Conservation (phyloP, 441 rosid genomes). For the Daphne laureola region DNA sequence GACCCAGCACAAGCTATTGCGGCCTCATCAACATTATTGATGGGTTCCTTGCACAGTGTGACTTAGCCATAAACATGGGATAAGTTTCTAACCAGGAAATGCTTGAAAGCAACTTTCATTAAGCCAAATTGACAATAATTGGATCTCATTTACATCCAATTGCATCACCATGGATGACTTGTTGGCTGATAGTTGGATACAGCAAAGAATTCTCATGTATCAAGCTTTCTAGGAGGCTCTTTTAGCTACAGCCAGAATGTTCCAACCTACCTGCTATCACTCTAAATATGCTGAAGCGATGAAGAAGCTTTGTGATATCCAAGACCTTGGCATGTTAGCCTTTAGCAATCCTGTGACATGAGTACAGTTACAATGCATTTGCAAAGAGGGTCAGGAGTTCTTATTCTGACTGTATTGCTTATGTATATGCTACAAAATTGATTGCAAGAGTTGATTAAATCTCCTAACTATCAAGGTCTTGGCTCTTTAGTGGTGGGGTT, state of each 20-base stretch:
- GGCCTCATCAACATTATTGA: conserved; percentile 50
- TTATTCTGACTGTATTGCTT: conserved; percentile 13
- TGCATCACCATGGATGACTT: conserved; percentile 37
- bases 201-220: conserved; percentile 54
- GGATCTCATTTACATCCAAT: conserved; percentile 25
- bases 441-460: conserved; percentile 39
- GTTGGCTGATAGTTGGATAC: conserved; percentile 59
- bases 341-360: conserved; percentile 50
- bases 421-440: conserved; percentile 25
- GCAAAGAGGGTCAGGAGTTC: conserved; percentile 31
- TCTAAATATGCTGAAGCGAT: conserved; percentile 33
- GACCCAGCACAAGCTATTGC: conserved; percentile 44
- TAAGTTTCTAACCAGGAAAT: conserved; percentile 23
- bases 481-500: no score
- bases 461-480: conserved; percentile 20
- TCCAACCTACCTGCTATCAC: conserved; percentile 19
- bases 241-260: conserved; percentile 17
- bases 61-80: conserved; percentile 47
- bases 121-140: conserved; percentile 20
- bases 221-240: conserved; percentile 34
- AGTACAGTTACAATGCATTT: conserved; percentile 39
- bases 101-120: conserved; percentile 29
- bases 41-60: conserved; percentile 33
- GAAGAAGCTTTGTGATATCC: conserved; percentile 28
- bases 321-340: conserved; percentile 33